phyloP scores from a whole-genome alignment of 2,329 filamentous ascomycete genomes.

The Colletotrichum sublineola region DNA sequence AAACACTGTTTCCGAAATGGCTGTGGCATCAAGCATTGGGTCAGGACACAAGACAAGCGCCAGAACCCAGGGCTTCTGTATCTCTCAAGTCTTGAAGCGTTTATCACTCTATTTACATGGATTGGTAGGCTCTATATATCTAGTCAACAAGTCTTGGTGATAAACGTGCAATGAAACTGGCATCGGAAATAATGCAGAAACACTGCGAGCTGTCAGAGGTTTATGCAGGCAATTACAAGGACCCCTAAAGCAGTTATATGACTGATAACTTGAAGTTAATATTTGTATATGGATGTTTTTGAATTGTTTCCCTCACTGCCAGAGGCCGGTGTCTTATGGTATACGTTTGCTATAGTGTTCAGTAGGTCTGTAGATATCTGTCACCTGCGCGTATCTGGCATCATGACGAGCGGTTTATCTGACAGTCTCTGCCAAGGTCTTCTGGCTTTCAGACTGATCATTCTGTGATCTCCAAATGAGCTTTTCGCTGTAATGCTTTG shows the following conservation, averaged over 20 bases:
- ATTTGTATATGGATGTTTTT: not conserved
- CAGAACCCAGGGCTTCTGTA: too few species aligned
- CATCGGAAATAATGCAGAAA: too few species aligned
- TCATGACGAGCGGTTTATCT: not conserved
- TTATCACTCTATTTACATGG: too few species aligned
- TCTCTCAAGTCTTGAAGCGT: too few species aligned
- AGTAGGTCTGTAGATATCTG: not conserved
- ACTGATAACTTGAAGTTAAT: not conserved
- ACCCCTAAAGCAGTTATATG: not conserved
- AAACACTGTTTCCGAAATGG: too few species aligned
- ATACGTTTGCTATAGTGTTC: not conserved
- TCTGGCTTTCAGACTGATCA: not conserved
- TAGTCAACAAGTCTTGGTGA: too few species aligned
- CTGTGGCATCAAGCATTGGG: too few species aligned
- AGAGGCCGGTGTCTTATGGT: not conserved
- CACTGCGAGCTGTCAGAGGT: too few species aligned
- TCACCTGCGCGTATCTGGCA: not conserved
- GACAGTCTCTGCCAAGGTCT: not conserved
- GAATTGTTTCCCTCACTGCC: not conserved
- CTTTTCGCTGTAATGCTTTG: not conserved
- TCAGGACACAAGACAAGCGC: too few species aligned
- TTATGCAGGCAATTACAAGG: too few species aligned
- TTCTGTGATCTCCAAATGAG: not conserved
- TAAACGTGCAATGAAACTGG: too few species aligned
- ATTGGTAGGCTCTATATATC: too few species aligned